phyloP scores from a whole-genome alignment of 2,329 filamentous ascomycete genomes.

The Leptographium lundbergii region DNA sequence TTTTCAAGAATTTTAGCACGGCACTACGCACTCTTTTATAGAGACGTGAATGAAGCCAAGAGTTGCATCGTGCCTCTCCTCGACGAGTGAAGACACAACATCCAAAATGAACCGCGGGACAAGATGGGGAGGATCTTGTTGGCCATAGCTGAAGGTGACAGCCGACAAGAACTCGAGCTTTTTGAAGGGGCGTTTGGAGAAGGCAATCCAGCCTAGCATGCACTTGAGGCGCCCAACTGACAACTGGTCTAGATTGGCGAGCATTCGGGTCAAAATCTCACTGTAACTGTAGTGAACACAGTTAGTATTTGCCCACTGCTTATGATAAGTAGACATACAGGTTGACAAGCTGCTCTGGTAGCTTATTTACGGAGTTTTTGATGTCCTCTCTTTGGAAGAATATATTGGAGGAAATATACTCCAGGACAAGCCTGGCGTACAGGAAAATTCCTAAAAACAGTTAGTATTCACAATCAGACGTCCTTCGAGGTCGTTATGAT shows the following conservation, averaged over 20 bases:
- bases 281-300: not conserved
- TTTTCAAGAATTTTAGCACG: not conserved
- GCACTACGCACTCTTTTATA: conserved; percentile 12
- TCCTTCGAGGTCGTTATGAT: too few species aligned
- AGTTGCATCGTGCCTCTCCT: conserved; percentile 11
- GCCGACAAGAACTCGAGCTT: conserved; percentile 22
- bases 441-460: conserved; percentile 22
- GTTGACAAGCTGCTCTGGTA: not conserved
- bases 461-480: too few species aligned
- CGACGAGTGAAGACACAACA: conserved; percentile 8
- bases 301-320: too few species aligned
- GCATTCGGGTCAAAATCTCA: conserved; percentile 16
- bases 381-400: conserved; percentile 18
- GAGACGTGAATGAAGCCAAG: conserved; percentile 14
- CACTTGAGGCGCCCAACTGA: conserved; percentile 18
- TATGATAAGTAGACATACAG: not conserved
- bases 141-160: conserved; percentile 1
- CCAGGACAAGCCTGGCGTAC: conserved; percentile 22
- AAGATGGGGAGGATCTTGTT: not conserved
- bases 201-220: conserved; percentile 24
- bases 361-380: not conserved
- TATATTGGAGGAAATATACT: conserved; percentile 20
- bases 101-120: conserved; percentile 10
- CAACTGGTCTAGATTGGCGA: conserved; percentile 13
- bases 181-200: conserved; percentile 20